Evolutionary conservation across 2,329 filamentous ascomycete genomes (phyloP).

Genomic region (Fusarium aywerte): DNA sequence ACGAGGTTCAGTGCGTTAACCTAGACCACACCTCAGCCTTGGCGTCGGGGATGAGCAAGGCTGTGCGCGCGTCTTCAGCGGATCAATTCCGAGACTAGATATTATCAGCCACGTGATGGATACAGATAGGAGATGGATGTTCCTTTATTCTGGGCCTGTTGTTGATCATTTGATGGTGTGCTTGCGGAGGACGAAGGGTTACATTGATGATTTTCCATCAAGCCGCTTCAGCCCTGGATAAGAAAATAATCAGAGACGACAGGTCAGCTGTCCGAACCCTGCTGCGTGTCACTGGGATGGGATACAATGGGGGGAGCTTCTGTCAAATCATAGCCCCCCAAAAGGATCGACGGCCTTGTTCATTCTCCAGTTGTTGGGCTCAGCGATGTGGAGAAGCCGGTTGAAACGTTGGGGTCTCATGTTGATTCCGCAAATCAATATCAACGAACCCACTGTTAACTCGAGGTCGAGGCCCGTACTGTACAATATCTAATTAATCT

Average conservation of each 20-base stretch:
- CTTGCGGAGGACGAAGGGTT: conserved; percentile 10
- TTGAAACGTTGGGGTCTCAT: conserved; percentile 43
- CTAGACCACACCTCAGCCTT: conserved; percentile 17
- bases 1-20: not conserved
- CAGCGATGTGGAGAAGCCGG: conserved; percentile 42
- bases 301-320: conserved; percentile 19
- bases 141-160: not conserved
- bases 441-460: conserved; percentile 13
- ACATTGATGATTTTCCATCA: conserved; percentile 18
- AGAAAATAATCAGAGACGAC: conserved; percentile 15
- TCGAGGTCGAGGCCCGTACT: not conserved
- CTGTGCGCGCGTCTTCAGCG: conserved; percentile 32
- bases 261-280: conserved; percentile 33
- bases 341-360: conserved; percentile 7
- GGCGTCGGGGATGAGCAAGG: conserved; percentile 26
- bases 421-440: conserved; percentile 31
- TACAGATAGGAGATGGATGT: conserved; percentile 13
- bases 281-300: conserved; percentile 30
- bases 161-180: conserved; percentile 23
- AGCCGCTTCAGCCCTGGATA: conserved; percentile 29
- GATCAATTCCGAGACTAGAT: conserved; percentile 28
- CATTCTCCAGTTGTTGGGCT: conserved; percentile 35
- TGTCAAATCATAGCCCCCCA: conserved; percentile 17
- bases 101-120: conserved; percentile 3
- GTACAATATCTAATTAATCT: not conserved